These are phyloP conservation scores for Fusarium annulatum DNA, from an alignment of 2,329 filamentous ascomycete species.

Conservation along the genomic window DNA sequence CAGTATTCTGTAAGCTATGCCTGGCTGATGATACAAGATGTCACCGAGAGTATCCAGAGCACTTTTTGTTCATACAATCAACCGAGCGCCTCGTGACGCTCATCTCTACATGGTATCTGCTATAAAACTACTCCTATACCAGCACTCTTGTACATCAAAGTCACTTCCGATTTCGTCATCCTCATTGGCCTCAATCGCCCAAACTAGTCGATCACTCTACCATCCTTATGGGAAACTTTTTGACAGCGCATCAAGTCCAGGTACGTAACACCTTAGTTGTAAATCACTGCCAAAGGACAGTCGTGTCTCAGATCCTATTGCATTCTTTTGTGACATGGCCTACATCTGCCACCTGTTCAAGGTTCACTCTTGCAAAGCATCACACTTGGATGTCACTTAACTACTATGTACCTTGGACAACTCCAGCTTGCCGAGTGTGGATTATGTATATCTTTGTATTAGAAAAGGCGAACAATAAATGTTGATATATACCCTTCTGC, in stretches of 20 bases:
- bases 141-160: neutral
- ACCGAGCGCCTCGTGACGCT: neutral
- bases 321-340: neutral
- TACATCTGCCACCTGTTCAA: neutral
- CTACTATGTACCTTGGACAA: neutral
- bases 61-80: neutral
- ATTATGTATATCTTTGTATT: neutral
- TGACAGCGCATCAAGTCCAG: conserved; percentile 24
- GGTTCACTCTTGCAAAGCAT: conserved; percentile 1
- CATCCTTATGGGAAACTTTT: conserved; percentile 12
- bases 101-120: neutral
- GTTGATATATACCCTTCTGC: neutral
- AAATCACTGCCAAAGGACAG: conserved; percentile 4
- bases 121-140: neutral
- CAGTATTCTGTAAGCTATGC: neutral
- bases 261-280: neutral
- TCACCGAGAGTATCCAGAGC: neutral
- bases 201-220: conserved; percentile 24
- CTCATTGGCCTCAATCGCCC: conserved; percentile 11
- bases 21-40: neutral
- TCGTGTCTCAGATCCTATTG: conserved; percentile 28
- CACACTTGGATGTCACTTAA: neutral
- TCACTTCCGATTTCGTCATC: neutral
- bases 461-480: neutral
- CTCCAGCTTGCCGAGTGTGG: neutral